Evolutionary conservation across 352 stramenopile genomes (phyloP), one percentile per base, ranked within the genome.

Genomic region (Phytophthora meadii): DNA sequence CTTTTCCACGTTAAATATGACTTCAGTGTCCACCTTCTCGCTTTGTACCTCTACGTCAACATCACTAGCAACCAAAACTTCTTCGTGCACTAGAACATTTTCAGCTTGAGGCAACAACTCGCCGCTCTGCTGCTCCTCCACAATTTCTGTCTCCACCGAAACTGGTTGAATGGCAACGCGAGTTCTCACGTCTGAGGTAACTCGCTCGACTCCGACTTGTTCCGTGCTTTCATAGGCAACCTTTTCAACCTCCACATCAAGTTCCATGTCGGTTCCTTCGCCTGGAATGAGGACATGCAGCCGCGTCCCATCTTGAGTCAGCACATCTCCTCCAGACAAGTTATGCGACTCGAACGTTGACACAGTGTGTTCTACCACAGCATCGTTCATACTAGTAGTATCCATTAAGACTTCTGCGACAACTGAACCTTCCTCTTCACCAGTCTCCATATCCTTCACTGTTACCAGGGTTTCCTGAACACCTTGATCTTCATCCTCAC

Each of bases 391-490:
- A 22, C 22, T 22, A 22, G 22, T 22, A 22, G 22, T 22, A 1
- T 60, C 65, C 36, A 61, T n/a, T 22, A 56, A 27, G 5, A 68
- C 55, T 70, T 75, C 55, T 8, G 51, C 54, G 15, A 60, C 12
- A 44, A 42, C 28, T 14, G 27, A 36, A 3, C 53, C 37, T 42
- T 63, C 37, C 34, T 32, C 14, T 28, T 68, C 37, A 15, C 24
- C 25, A 36, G 27, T 24, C 39, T 44, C 4, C 17, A 52, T 22
- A 22, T 22, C 22, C 22, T 22, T 22, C 22, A 22, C 22, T 22
- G 22, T 22, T 22, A 22, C 22, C 22, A 22, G 22, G 22, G 22
- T 14, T 22, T 48, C 39, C 27, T 62, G 30, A 39, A 30, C 5
- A 7, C 56, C 5, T 40, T 45, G 22, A 25, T 51, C 46, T 32